Conservation (phyloP, 352 stramenopile genomes). For the Aphanomyces euteiches region DNA sequence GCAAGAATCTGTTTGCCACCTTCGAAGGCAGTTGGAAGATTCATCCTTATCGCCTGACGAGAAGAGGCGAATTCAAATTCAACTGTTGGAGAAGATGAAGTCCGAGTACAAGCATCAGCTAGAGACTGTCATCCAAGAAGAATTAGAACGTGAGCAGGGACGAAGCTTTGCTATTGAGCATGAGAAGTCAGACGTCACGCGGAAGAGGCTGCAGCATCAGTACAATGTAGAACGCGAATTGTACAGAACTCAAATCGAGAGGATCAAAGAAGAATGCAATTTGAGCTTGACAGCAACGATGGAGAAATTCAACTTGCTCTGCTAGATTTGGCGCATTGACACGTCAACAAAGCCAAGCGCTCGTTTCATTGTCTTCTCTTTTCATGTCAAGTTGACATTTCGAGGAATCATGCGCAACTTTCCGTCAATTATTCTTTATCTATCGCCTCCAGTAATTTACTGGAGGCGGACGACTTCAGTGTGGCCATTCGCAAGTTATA, state of each 20-base stretch:
- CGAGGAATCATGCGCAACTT: too few species aligned
- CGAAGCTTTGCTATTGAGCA: slow-evolving; percentile 52
- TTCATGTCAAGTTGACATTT: too few species aligned
- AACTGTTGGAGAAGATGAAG: slow-evolving; percentile 71
- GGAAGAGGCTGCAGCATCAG: slow-evolving; percentile 36
- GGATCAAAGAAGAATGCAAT: slow-evolving; percentile 61
- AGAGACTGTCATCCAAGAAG: slow-evolving; percentile 49
- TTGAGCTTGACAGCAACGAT: slow-evolving; percentile 56
- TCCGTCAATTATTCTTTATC: too few species aligned
- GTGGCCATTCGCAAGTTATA: too few species aligned
- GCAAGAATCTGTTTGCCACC: slow-evolving; percentile 48
- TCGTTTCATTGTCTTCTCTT: too few species aligned
- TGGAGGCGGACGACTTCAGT: too few species aligned
- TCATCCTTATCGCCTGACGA: slow-evolving; percentile 39
- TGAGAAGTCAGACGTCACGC: slow-evolving; percentile 42
- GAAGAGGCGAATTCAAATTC: slow-evolving; percentile 41
- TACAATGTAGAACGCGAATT: slow-evolving; percentile 49
- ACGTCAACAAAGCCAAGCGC: background rate
- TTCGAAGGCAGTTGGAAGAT: slow-evolving; percentile 48
- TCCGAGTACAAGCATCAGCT: slow-evolving; percentile 50
- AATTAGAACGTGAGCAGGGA: slow-evolving; percentile 59
- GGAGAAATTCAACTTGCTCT: slow-evolving; percentile 68
- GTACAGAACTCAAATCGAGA: slow-evolving; percentile 57
- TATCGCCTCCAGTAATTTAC: too few species aligned
- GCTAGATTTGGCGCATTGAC: slow-evolving; percentile 35